Base-by-base conservation (phyloP, 768 basidiomycete species). In the Phanerochaete sordida region DNA sequence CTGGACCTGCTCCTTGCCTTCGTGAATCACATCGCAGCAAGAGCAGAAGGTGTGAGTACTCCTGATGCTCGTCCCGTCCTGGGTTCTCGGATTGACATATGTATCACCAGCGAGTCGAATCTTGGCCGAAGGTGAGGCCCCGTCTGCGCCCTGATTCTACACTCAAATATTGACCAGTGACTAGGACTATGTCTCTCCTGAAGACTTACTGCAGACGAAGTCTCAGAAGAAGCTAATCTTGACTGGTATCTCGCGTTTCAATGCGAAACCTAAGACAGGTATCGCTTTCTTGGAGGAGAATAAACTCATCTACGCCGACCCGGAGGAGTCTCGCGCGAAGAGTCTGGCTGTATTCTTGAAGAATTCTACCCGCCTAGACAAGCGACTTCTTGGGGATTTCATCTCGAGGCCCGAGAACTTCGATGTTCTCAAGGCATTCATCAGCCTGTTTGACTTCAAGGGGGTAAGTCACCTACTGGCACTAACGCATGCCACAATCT, bases 281-380 rank as follows among this genome's bases (percentile, higher is more conserved):
- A 73, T 98, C 27, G 82, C 92, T 2, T 98, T 93, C 75, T 79
- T 98, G 35, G 94, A 98, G 70, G 93, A 97, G 68, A 88, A 96
- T 68, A 86, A 86, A n/a, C 77, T 99, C 44, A 91, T 99, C 59
- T 89, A 90, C 69, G 74, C 79, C 4, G 85, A 91, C 62, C 64
- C 68, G 2, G 56, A 67, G 13, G 74, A 83, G 21, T 78, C 90
- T 7, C 84, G 81, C 57, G 70, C 81, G 2, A 80, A 79, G 52
- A 91, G 88, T 65, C 79, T 98, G 27, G 96, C 97, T 7, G 82
- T 69, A 48, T 97, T 98, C 71, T 75, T 99, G 60, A 95, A 95
- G 75, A 85, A 79, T 45, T 91, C 87, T 53, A 86, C 89, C 6
- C 78, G 90, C 48, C 77, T 98, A 30, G 95, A 99, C 73, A 99